Evolutionary conservation across 768 basidiomycete species (phyloP).

Genomic region (Mycena leptocephala): DNA sequence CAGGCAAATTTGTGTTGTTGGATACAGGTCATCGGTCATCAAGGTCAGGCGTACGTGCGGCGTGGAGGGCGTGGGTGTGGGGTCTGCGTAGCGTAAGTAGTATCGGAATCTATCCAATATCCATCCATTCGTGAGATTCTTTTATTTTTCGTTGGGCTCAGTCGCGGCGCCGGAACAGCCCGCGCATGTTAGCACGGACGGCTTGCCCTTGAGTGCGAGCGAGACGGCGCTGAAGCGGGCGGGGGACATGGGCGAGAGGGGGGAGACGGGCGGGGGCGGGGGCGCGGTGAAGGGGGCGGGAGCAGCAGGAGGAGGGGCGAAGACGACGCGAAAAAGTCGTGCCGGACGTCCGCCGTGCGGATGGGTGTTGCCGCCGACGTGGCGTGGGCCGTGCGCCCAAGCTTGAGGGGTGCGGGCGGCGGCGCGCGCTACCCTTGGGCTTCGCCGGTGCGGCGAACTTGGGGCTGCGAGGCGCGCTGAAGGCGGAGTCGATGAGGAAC

Average conservation of each 20-base stretch:
- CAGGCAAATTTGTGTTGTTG: background rate
- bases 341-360: conserved; percentile 55
- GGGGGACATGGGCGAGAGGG: conserved; percentile 14
- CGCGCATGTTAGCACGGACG: conserved; percentile 16
- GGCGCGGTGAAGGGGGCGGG: background rate
- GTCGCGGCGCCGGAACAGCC: conserved; percentile 19
- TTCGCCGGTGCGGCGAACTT: conserved; percentile 22
- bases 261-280: background rate
- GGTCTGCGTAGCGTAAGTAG: background rate
- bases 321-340: conserved; percentile 64
- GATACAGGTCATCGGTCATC: conserved; percentile 10
- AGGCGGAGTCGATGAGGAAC: conserved; percentile 25
- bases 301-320: conserved; percentile 49
- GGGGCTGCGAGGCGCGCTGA: conserved; percentile 13
- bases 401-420: conserved; percentile 62
- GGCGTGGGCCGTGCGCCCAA: conserved; percentile 46
- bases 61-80: background rate
- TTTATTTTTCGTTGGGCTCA: background rate
- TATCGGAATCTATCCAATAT: conserved; percentile 22
- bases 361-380: conserved; percentile 50
- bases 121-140: background rate
- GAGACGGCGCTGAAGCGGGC: background rate
- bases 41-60: background rate
- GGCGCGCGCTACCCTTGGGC: conserved; percentile 49
- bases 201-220: conserved; percentile 7